These are phyloP conservation scores for Boechera divaricarpa DNA, from an alignment of 345 rosid genomes.

Conservation along the genomic window DNA sequence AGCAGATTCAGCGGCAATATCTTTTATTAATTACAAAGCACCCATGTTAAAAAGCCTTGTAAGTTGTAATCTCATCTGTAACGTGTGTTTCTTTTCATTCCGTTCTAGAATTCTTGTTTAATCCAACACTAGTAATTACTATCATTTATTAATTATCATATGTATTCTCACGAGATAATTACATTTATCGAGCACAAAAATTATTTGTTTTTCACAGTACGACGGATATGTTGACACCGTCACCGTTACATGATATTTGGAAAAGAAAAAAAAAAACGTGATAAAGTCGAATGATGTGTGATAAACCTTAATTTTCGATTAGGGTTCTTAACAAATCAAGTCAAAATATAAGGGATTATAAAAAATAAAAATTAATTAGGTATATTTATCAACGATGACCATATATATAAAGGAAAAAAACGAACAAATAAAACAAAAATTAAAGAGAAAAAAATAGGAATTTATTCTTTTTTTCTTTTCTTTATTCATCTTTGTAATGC, in stretches of 20 bases:
- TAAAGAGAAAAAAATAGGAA: neutral
- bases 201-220: neutral
- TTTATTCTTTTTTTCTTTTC: neutral
- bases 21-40: constrained; percentile 34
- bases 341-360: neutral
- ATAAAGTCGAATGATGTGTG: constrained; percentile 23
- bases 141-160: neutral
- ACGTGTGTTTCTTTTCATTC: constrained; percentile 35
- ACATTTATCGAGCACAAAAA: neutral
- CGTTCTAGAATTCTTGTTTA: constrained; percentile 11
- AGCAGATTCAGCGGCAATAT: constrained; percentile 32
- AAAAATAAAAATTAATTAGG: neutral
- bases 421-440: constrained; percentile 1
- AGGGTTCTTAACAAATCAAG: constrained; percentile 32
- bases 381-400: constrained; percentile 10
- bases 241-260: no score
- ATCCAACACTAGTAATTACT: neutral
- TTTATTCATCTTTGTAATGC: neutral
- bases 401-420: neutral
- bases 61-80: constrained; percentile 35
- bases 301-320: constrained; percentile 3
- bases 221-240: neutral
- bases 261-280: neutral
- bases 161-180: constrained; percentile 13
- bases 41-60: constrained; percentile 37